Evolutionary conservation across 805 yeast species (phyloP).

Genomic region (Zygoascus biomembranicola): DNA sequence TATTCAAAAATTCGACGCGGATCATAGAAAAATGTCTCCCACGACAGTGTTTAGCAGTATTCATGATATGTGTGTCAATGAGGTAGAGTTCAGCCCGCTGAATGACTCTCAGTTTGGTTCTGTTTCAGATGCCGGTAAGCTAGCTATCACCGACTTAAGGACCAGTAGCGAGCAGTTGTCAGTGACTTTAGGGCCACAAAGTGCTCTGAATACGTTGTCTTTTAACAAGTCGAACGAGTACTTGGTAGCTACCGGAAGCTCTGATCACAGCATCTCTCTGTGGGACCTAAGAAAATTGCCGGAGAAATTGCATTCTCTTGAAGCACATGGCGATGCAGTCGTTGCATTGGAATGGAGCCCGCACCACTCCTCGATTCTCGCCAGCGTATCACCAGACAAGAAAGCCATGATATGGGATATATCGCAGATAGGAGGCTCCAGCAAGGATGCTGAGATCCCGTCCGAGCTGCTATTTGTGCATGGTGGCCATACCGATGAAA

Average conservation of each 20-base stretch:
- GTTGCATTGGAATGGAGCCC: conserved; percentile 73
- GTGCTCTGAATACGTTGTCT: conserved; percentile 34
- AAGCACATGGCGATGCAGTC: conserved; percentile 45
- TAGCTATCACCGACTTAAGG: conserved; percentile 51
- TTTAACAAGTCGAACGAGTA: conserved; percentile 50
- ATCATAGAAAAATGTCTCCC: conserved; percentile 23
- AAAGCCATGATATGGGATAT: conserved; percentile 57
- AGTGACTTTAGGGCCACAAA: not conserved
- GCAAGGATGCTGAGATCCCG: conserved; percentile 11
- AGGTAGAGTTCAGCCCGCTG: conserved; percentile 56
- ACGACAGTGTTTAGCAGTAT: conserved; percentile 26
- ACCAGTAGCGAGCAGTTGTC: conserved; percentile 10
- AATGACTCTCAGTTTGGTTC: conserved; percentile 55
- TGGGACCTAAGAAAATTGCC: conserved; percentile 57
- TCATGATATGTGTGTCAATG: conserved; percentile 49
- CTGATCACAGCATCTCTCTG: conserved; percentile 44
- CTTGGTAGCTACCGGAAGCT: conserved; percentile 61
- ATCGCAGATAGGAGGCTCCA: conserved; percentile 14
- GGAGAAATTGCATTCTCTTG: conserved; percentile 22
- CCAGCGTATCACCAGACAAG: conserved; percentile 55
- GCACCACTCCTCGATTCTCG: conserved; percentile 42
- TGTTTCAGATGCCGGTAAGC: conserved; percentile 56
- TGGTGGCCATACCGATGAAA: conserved; percentile 82
- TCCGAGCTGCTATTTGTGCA: conserved; percentile 51
- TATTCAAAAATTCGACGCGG: conserved; percentile 35